Percentiles rank a stretch among this genome's conserved stretches.
phyloP scores from a whole-genome alignment of 2,329 filamentous ascomycete species.

The Colletotrichum tropicicola region DNA sequence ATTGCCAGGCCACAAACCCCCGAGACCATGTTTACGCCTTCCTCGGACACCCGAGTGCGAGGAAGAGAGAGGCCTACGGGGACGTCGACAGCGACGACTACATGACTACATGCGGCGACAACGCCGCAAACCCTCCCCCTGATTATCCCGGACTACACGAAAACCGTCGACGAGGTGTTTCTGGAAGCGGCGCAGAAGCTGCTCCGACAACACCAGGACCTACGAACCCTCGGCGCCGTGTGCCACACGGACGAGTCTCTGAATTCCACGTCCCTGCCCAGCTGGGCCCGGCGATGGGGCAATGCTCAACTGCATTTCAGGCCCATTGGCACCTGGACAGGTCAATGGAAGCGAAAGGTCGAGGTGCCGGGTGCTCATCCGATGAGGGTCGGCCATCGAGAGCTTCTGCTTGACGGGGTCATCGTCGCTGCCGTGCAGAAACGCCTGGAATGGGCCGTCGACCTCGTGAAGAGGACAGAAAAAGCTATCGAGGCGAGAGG shows the following conservation, averaged over 20 bases:
- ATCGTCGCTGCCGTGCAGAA: background rate
- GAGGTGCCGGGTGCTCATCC: background rate
- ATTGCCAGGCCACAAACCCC: slow-evolving; percentile 36
- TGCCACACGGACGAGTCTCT: background rate
- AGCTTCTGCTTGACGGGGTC: background rate
- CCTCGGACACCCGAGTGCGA: slow-evolving; percentile 37
- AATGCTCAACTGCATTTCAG: background rate
- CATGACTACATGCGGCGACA: background rate
- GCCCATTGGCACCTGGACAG: background rate
- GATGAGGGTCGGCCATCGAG: background rate
- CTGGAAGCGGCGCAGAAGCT: background rate
- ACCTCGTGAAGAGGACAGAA: background rate
- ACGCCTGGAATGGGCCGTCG: background rate
- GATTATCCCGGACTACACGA: background rate
- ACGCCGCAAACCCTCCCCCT: background rate
- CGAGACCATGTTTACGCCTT: slow-evolving; percentile 47
- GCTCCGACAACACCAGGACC: background rate
- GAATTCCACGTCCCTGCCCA: background rate
- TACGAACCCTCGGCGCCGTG: background rate
- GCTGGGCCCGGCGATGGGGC: background rate
- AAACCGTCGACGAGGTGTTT: background rate
- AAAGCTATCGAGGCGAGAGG: background rate
- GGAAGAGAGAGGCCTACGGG: background rate
- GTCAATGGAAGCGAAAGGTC: background rate
- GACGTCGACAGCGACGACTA: background rate